phyloP scores from a whole-genome alignment of 768 basidiomycete species.

The Tylopilus intermedius region DNA sequence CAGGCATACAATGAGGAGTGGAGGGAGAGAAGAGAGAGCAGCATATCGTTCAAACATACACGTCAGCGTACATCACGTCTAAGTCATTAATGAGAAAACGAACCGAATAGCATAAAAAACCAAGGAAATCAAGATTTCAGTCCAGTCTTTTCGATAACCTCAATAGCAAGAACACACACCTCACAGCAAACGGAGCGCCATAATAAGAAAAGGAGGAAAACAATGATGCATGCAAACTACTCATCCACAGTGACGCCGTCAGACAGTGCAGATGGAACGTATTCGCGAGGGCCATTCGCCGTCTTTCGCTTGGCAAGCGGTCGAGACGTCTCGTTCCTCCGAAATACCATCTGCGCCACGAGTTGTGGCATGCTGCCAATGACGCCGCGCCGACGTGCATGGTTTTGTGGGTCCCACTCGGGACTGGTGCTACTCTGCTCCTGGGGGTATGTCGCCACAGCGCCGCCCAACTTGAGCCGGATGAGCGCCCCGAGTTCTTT shows the following conservation, averaged over 20 bases:
- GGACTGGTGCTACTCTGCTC: slow-evolving; percentile 16
- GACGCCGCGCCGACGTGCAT: slow-evolving; percentile 19
- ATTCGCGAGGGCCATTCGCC: slow-evolving; percentile 15
- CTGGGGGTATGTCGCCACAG: slow-evolving; percentile 19
- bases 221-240: neutral
- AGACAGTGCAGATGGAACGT: slow-evolving; percentile 30
- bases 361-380: slow-evolving; percentile 37
- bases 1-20: slow-evolving; percentile 26
- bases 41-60: slow-evolving; percentile 24
- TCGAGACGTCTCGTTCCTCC: slow-evolving; percentile 36
- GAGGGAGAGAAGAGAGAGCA: slow-evolving; percentile 8
- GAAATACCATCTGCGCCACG: slow-evolving; percentile 45
- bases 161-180: slow-evolving; percentile 17
- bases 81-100: slow-evolving; percentile 8
- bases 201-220: neutral
- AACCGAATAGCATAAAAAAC: slow-evolving; percentile 10
- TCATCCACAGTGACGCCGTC: slow-evolving; percentile 14
- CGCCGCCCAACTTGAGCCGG: slow-evolving; percentile 46
- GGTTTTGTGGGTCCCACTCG: slow-evolving; percentile 19
- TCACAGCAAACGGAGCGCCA: slow-evolving; percentile 19
- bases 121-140: slow-evolving; percentile 16
- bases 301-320: slow-evolving; percentile 36
- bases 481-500: slow-evolving; percentile 54
- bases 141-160: slow-evolving; percentile 13
- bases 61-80: slow-evolving; percentile 27